Evolutionary conservation across 257 asterid genomes (phyloP), one percentile per base, ranked within the genome.

Genomic region (Knoxia roxburghii): DNA sequence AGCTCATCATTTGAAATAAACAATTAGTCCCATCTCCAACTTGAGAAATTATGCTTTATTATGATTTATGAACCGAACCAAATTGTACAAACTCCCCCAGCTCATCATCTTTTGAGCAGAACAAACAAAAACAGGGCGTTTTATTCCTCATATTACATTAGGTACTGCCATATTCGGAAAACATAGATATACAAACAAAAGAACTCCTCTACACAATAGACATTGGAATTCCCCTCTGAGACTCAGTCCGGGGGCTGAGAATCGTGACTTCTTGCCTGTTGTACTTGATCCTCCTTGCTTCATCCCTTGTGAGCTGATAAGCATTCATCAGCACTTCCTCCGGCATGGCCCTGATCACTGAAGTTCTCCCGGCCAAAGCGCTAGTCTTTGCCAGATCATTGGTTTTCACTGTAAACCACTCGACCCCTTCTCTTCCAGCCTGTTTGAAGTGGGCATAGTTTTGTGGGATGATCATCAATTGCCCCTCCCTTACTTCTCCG

Each of bases 381-480:
- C 61, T 81, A 0, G 68, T 68, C 61, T 71, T 64, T 0, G 91
- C 89, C 7, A 74, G 72, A 68, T 85, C 88, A 24, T 80, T 85
- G 0, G 95, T 87, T 79, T 85, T 87, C 82, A 85, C 77, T 0
- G 89, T 23, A 51, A 85, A 76, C 88, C 82, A 87, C 63, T 87
- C 92, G 40, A 80, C 24, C 0, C 95, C 95, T 69, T 83, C 72
- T 0, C 67, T 75, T 18, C 77, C 82, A 0, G 95, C 95, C 71
- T 69, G 69, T 73, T 77, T 85, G 26, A 82, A 17, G 0, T 77
- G 75, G 2, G 72, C 86, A 21, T 53, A 85, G 75, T 85, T 83
- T 6, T 87, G 95, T 23, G 95, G 92, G 29, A 87, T 79, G 15
- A 87, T 75, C 4, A 87, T 58, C 58, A 85, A 23, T 58, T 83